A percentile compares a stretch with the other conserved stretches of the same genome.
These are phyloP conservation scores for Emiliania huxleyi DNA, from an alignment of 78 protist genomes.

Conservation along the genomic window DNA sequence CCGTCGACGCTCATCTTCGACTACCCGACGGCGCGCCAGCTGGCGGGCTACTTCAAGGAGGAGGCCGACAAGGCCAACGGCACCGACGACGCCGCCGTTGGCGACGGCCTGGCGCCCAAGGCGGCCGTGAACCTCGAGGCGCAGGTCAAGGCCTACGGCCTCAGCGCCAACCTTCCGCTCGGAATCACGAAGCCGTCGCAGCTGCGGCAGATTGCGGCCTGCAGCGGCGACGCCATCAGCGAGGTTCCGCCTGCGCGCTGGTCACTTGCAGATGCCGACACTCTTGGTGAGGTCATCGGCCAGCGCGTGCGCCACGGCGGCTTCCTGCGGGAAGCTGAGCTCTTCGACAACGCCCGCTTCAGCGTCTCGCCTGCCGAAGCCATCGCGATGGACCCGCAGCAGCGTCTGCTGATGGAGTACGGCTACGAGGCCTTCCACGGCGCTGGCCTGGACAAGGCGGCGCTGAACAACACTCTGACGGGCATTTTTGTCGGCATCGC, in stretches of 20 bases:
- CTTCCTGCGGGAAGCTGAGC: neutral
- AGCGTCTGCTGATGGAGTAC: slow-evolving; percentile 1
- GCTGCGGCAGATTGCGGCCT: neutral
- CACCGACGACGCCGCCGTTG: neutral
- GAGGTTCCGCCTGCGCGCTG: neutral
- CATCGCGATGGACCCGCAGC: slow-evolving; percentile 25
- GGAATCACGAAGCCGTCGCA: neutral
- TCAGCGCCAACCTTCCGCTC: neutral
- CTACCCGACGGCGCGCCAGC: neutral
- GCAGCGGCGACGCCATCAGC: neutral
- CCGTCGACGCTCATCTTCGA: neutral
- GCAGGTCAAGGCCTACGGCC: neutral
- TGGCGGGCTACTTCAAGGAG: neutral
- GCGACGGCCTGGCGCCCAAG: neutral
- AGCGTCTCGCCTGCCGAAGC: neutral
- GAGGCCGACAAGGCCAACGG: neutral
- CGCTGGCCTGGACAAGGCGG: neutral
- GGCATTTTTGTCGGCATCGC: slow-evolving; percentile 16
- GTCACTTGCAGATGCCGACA: neutral
- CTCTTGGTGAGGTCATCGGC: neutral
- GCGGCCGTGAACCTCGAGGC: neutral
- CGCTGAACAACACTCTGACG: neutral
- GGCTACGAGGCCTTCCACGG: neutral
- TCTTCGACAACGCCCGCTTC: neutral
- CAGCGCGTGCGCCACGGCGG: neutral